Percentiles rank a stretch among this genome's conserved stretches.
Evolutionary conservation across 495 filamentous ascomycete genomes (phyloP).

Genomic region (Bacidia rubella): DNA sequence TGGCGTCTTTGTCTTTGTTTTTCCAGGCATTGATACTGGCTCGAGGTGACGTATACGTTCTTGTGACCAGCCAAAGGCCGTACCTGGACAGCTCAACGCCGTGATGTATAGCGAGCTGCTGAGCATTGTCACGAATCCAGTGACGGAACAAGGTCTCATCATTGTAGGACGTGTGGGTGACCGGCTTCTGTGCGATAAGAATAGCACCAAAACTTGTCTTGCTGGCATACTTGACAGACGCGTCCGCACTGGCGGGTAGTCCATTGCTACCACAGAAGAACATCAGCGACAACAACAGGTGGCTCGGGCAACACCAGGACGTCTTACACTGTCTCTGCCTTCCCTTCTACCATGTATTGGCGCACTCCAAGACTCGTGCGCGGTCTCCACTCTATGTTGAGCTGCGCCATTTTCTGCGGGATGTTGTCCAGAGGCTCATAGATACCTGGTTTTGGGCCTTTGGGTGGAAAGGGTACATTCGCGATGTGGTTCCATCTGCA

Average conservation of each 20-base stretch:
- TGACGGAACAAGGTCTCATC: conserved; percentile 10
- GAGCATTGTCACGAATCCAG: conserved; percentile 4
- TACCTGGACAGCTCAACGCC: conserved; percentile 7
- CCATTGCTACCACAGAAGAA: conserved; percentile 5
- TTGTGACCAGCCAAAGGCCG: conserved; percentile 9
- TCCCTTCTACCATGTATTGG: conserved; percentile 5
- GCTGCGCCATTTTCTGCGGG: conserved; percentile 5
- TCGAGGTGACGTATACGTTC: conserved; percentile 8
- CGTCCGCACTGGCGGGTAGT: conserved; percentile 5
- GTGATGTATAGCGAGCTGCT: conserved; percentile 1
- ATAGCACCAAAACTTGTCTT: conserved; percentile 9
- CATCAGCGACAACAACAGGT: neutral
- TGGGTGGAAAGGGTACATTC: conserved; percentile 1
- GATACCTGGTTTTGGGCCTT: neutral
- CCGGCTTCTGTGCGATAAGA: conserved; percentile 10
- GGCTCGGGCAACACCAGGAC: too few relatives aligned
- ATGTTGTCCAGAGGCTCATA: conserved; percentile 2
- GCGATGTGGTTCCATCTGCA: conserved; percentile 8
- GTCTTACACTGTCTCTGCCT: conserved; percentile 6
- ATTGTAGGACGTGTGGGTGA: conserved; percentile 10
- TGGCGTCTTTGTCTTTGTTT: conserved; percentile 7
- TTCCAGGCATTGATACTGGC: conserved; percentile 11
- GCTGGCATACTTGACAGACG: conserved; percentile 3
- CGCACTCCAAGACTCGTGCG: conserved; percentile 6
- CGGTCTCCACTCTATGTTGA: conserved; percentile 10